Base-by-base conservation (phyloP, 345 rosid genomes). In the Syzygium aromaticum region DNA sequence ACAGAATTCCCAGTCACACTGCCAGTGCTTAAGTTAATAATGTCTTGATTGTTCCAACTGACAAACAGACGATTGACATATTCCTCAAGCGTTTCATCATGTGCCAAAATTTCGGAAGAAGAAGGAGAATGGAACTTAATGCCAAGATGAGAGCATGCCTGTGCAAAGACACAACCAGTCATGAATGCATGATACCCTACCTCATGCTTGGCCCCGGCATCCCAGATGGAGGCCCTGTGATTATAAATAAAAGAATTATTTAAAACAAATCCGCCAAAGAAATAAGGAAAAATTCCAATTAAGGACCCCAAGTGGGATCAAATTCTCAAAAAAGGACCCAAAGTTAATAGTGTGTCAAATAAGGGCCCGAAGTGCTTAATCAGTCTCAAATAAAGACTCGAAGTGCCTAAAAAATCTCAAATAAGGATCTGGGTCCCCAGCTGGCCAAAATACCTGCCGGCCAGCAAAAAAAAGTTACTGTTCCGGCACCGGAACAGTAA, bases 131-230 rank as follows among this genome's bases (percentile, higher is more conserved):
- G 90, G 90, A 98, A 96, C 88, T 96, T 94, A 52, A 98, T 89
- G 49, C 95, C 99, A 13, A 95, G 90, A 90, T 93, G 93, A 91
- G 90, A 91, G 91, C 98, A 96, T 86, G 96, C 92, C 93, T 98
- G 98, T 7, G 97, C 96, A 89, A 98, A 98, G 87, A 96, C 85
- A 86, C 98, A 96, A 25, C 99, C 99, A 59, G 99, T 96, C 99
- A 98, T 96, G 92, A 98, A 98, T 88, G 99, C 99, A 98, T 98
- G 99, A 91, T 95, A 98, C 59, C 99, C 99, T 15, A 99, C 99
- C 90, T 98, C 99, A 87, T 98, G 99, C 90, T 95, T 98, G 49
- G 88, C 95, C 90, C 99, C 99, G 85, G 95, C 89, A 87, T 89
- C 94, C 99, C 98, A 98, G 84, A 90, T 89, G 85, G 95, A 91